Percentiles rank a stretch among this genome's conserved stretches.
Evolutionary conservation across 768 basidiomycete species (phyloP).

Genomic region (Lyophyllum atratum): DNA sequence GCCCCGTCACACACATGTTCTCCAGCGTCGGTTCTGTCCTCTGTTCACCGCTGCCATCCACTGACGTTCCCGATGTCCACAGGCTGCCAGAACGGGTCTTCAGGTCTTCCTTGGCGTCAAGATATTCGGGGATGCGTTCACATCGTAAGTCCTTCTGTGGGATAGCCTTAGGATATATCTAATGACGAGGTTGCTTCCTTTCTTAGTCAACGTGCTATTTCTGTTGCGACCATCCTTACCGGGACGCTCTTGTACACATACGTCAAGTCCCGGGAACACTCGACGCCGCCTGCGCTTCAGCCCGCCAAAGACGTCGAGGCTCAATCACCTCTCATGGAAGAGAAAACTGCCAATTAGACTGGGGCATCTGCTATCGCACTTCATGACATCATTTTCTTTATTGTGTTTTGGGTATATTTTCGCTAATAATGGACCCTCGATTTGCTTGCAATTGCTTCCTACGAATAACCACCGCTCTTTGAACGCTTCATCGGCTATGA

Average conservation of each 20-base stretch:
- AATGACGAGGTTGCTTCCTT: neutral
- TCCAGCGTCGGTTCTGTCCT: constrained; percentile 40
- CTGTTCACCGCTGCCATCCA: neutral
- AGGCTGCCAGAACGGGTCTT: constrained; percentile 79
- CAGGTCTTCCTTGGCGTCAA: constrained; percentile 69
- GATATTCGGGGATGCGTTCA: constrained; percentile 69
- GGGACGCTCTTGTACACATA: constrained; percentile 75
- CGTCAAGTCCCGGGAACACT: constrained; percentile 53
- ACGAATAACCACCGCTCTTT: neutral
- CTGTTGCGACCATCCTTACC: constrained; percentile 59
- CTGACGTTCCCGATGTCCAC: constrained; percentile 16
- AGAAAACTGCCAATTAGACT: neutral
- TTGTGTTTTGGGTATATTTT: neutral
- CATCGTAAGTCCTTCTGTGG: constrained; percentile 41
- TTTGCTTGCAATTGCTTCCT: neutral
- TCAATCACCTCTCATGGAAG: constrained; percentile 13
- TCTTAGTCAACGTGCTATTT: constrained; percentile 56
- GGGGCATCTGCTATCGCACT: neutral
- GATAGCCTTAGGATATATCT: neutral
- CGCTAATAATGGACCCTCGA: neutral
- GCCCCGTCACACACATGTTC: constrained; percentile 84
- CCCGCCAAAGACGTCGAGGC: constrained; percentile 16
- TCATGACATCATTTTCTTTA: neutral
- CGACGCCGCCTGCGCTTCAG: constrained; percentile 19
- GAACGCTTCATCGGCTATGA: neutral